A percentile compares a stretch with the other conserved stretches of the same genome.
These are phyloP conservation scores for barrel medic (Medicago truncatula) DNA, from an alignment of 306 rosid genomes.

Conservation along the genomic window DNA sequence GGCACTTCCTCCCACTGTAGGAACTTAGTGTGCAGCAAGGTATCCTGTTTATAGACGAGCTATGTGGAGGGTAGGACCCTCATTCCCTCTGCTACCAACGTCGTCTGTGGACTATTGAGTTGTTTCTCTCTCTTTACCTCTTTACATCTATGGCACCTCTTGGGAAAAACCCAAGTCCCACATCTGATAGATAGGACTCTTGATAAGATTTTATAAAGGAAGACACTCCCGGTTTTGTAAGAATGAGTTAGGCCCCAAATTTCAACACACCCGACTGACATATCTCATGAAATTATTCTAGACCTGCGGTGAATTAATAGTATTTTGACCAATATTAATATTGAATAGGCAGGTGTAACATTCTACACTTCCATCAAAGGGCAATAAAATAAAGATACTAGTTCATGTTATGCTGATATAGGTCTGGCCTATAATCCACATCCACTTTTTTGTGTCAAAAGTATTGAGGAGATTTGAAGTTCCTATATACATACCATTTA, in stretches of 20 bases:
- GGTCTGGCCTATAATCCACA: background rate
- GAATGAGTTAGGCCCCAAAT: too few species aligned
- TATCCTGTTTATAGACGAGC: background rate
- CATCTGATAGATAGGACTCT: too few species aligned
- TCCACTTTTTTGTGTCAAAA: constrained; percentile 14
- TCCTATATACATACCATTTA: constrained; percentile 14
- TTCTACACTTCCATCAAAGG: background rate
- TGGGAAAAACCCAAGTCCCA: too few species aligned
- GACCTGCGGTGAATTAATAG: background rate
- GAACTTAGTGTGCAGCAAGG: background rate
- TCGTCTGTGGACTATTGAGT: too few species aligned
- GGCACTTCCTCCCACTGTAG: background rate
- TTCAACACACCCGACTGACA: background rate
- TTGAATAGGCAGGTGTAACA: background rate
- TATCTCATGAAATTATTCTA: background rate
- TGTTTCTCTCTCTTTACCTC: background rate
- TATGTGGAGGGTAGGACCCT: too few species aligned
- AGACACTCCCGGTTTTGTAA: too few species aligned
- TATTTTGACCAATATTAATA: background rate
- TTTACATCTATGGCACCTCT: background rate
- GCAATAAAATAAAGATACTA: background rate
- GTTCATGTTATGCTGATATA: constrained; percentile 4
- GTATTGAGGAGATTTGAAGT: background rate
- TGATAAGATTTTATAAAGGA: too few species aligned
- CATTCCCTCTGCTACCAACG: too few species aligned